Percentiles rank a stretch among this genome's conserved stretches.
Evolutionary conservation across 129 eudicot species (phyloP).

Genomic region (Cynara cardunculus): DNA sequence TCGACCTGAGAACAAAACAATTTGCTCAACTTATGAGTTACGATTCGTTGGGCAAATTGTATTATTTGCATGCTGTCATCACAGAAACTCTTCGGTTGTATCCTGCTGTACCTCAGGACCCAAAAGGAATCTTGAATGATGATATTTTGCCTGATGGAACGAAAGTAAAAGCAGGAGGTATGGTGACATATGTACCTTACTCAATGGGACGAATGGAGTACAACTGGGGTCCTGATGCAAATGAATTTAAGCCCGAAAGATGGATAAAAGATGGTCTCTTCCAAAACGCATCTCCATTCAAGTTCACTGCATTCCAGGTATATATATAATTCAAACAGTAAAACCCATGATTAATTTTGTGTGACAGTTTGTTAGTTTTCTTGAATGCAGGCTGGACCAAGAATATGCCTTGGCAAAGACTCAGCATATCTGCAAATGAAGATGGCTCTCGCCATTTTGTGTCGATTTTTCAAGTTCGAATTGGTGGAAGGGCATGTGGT

Average conservation of each 20-base stretch:
- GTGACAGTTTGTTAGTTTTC: background rate
- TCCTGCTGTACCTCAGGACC: slow-evolving; percentile 74
- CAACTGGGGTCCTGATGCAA: slow-evolving; percentile 97
- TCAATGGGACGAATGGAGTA: slow-evolving; percentile 99
- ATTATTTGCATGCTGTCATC: slow-evolving; percentile 88
- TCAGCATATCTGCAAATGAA: slow-evolving; percentile 97
- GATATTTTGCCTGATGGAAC: slow-evolving; percentile 94
- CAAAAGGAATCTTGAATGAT: slow-evolving; percentile 80
- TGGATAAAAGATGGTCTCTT: slow-evolving; percentile 85
- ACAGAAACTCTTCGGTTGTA: slow-evolving; percentile 47
- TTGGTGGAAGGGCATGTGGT: slow-evolving; percentile 62
- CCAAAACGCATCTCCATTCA: slow-evolving; percentile 90
- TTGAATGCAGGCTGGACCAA: slow-evolving; percentile 57
- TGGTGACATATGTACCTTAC: slow-evolving; percentile 97
- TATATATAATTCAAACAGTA: background rate
- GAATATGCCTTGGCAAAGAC: slow-evolving; percentile 55
- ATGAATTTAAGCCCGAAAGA: slow-evolving; percentile 83
- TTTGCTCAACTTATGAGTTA: slow-evolving; percentile 67
- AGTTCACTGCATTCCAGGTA: slow-evolving; percentile 97
- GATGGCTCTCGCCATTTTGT: slow-evolving; percentile 88
- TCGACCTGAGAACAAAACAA: slow-evolving; percentile 59
- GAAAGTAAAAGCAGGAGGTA: slow-evolving; percentile 92
- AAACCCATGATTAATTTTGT: too few relatives aligned
- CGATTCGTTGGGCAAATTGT: slow-evolving; percentile 69
- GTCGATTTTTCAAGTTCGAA: slow-evolving; percentile 75